Evolutionary conservation across 2,329 filamentous ascomycete genomes (phyloP).

Genomic region (Xylariaceae sp.): DNA sequence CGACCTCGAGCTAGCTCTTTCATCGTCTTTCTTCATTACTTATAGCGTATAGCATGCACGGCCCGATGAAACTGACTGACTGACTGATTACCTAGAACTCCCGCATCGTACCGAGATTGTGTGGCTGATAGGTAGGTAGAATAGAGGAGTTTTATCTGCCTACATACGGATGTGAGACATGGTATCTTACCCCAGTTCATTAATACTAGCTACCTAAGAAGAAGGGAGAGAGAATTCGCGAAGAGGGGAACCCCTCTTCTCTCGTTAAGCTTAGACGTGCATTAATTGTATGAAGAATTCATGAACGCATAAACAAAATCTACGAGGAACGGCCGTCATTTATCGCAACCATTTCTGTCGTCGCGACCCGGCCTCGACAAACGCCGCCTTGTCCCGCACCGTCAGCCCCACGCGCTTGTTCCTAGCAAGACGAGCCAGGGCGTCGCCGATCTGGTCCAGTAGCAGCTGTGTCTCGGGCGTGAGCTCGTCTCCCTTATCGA

Average conservation of each 20-base stretch:
- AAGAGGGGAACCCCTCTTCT: no score
- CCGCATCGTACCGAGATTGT: background rate
- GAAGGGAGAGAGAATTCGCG: no score
- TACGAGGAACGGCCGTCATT: background rate
- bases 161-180: no score
- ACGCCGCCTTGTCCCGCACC: conserved; percentile 74
- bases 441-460: conserved; percentile 75
- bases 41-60: no score
- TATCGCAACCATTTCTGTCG: conserved; percentile 28
- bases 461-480: conserved; percentile 59
- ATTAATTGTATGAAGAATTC: background rate
- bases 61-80: no score
- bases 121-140: background rate
- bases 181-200: no score
- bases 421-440: conserved; percentile 77
- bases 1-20: no score
- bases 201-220: no score
- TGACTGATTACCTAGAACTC: no score
- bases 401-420: conserved; percentile 86
- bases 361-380: conserved; percentile 61
- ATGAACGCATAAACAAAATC: background rate
- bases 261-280: no score
- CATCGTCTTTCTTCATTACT: no score
- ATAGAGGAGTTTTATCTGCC: background rate
- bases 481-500: conserved; percentile 30